Conservation (phyloP, 2,329 filamentous ascomycete species). For the Talaromyces albobiverticillius region DNA sequence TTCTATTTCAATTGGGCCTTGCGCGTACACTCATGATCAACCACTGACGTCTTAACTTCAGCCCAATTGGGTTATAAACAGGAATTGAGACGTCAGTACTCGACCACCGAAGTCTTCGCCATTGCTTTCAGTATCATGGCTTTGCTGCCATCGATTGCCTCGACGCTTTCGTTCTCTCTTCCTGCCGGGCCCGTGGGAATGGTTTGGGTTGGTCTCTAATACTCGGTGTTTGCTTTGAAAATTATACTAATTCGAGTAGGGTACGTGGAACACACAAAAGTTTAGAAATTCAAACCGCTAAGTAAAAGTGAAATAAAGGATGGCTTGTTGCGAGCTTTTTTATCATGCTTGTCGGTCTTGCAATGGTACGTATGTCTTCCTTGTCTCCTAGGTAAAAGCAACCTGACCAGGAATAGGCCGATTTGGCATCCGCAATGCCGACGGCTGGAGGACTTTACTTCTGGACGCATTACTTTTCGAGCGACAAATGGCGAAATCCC, state of each 20-base stretch:
- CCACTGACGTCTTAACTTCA: not conserved
- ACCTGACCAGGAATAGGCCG: slow-evolving; percentile 35
- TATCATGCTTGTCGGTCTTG: slow-evolving; percentile 59
- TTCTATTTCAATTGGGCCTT: too few species aligned
- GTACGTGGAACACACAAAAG: slow-evolving; percentile 7
- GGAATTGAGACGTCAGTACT: slow-evolving; percentile 61
- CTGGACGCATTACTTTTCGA: slow-evolving; percentile 60
- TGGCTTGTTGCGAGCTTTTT: slow-evolving; percentile 59
- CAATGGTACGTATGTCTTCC: slow-evolving; percentile 48
- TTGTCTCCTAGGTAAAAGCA: not conserved
- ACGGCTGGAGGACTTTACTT: slow-evolving; percentile 59
- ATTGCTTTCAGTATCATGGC: slow-evolving; percentile 62
- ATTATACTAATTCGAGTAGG: slow-evolving; percentile 2
- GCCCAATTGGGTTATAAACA: slow-evolving; percentile 52
- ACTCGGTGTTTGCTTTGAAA: not conserved
- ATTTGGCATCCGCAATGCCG: slow-evolving; percentile 55
- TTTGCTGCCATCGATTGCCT: slow-evolving; percentile 59
- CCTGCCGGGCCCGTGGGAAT: slow-evolving; percentile 60
- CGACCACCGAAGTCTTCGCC: slow-evolving; percentile 61
- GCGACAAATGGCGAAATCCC: slow-evolving; percentile 54
- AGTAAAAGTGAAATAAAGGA: slow-evolving; percentile 26
- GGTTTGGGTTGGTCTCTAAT: slow-evolving; percentile 50
- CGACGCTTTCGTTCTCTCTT: slow-evolving; percentile 57
- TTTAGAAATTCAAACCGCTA: not conserved
- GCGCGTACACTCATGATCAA: not conserved